phyloP scores from a whole-genome alignment of 192 early-diverging fungal species.

The Gigaspora rosea region DNA sequence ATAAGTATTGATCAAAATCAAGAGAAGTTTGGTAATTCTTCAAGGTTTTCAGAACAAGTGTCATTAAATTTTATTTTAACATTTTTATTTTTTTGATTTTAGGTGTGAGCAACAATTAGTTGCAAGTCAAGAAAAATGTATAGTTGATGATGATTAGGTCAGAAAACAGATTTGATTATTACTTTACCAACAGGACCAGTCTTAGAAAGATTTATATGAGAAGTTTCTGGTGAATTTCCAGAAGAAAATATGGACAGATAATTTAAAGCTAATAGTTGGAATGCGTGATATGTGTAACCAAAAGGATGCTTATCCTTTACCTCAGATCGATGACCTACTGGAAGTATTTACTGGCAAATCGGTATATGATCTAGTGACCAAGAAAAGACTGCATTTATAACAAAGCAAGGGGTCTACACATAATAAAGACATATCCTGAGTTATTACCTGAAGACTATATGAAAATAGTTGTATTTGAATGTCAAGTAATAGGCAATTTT shows the following conservation, averaged over 20 bases:
- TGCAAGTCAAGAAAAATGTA: not conserved
- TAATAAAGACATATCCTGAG: slow-evolving; percentile 29
- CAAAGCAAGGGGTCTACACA: too few relatives aligned
- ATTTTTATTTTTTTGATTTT: not conserved
- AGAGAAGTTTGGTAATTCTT: slow-evolving; percentile 25
- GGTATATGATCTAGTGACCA: too few relatives aligned
- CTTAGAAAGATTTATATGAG: slow-evolving; percentile 28
- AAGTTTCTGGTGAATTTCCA: slow-evolving; percentile 23
- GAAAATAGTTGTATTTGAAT: slow-evolving; percentile 30
- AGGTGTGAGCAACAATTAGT: slow-evolving; percentile 7
- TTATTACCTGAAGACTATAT: slow-evolving; percentile 17
- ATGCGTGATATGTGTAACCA: slow-evolving; percentile 30
- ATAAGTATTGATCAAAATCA: too few relatives aligned
- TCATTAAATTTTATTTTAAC: not conserved
- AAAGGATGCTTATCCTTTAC: too few relatives aligned
- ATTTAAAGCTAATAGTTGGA: slow-evolving; percentile 24
- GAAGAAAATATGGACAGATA: slow-evolving; percentile 28
- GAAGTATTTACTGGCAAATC: too few relatives aligned
- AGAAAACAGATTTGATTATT: slow-evolving; percentile 25
- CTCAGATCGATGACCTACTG: too few relatives aligned
- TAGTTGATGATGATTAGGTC: not conserved
- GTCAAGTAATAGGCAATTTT: slow-evolving; percentile 30
- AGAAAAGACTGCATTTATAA: too few relatives aligned
- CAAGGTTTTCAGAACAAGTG: slow-evolving; percentile 10
- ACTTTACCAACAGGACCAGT: too few relatives aligned